Evolutionary conservation across 306 rosid species (phyloP), one percentile per base, ranked within the genome.

Genomic region (Rosa persica): DNA sequence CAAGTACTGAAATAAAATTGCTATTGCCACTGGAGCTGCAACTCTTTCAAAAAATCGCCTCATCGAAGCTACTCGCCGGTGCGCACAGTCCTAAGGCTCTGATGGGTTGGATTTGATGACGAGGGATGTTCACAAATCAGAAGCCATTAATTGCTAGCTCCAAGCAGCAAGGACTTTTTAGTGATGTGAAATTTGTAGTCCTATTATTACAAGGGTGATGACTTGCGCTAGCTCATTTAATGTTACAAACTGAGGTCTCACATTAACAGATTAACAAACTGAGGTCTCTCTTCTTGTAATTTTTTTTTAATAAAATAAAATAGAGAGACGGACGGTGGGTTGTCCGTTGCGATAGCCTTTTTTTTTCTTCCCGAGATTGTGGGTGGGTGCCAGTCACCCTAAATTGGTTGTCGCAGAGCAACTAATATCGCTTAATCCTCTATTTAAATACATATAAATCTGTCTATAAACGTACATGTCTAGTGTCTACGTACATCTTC

Each of bases 1-100:
- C 65, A 72, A 13, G 76, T 57, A 70, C 76, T 78, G 81, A 78
- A 61, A 78, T 43, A 78, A 70, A 1, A 51, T 15, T 5, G 55
- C 58, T 42, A 30, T 58, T 19, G 76, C 81, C 27, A 70, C 74
- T 44, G 71, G 64, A 78, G 75, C 77, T 60, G 75, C 82, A 7
- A 79, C 34, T 39, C 17, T 25, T 48, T 82, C 80, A 60, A 11
- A 38, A 73, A 27, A 83, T 70, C 55, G 30, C 75, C 43, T 78
- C 77, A 67, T 23, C 12, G 36, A 83, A 6, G 74, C 80, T 68
- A 60, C 19, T 61, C 74, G 74, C 80, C 68, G 72, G 8, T 42
- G 42, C 67, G 25, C 69, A 47, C 69, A 83, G 76, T 81, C 83
- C 44, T 42, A 42, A 6, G 44, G 10, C 44, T 42, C 58, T 19